Conservation (phyloP, 2,329 filamentous ascomycete species). For the Paecilomyces variotii region DNA sequence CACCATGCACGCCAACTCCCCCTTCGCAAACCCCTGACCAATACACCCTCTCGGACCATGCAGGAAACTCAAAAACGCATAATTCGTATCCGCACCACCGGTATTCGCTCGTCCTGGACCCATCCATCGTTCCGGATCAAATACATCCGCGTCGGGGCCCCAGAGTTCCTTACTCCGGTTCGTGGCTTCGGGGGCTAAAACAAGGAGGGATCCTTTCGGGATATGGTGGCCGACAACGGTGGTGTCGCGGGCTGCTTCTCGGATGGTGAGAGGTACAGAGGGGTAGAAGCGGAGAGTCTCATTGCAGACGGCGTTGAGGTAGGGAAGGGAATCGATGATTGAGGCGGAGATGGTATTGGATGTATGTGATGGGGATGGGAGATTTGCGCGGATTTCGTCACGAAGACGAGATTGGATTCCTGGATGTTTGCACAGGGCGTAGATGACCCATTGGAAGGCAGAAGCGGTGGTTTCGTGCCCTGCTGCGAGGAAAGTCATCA, state of each 20-base stretch:
- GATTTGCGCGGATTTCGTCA: conserved; percentile 54
- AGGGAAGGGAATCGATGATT: conserved; percentile 61
- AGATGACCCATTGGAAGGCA: conserved; percentile 66
- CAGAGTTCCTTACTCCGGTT: conserved; percentile 64
- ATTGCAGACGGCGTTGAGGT: conserved; percentile 69
- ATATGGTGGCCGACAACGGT: conserved; percentile 56
- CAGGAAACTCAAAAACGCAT: conserved; percentile 70
- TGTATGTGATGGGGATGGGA: conserved; percentile 50
- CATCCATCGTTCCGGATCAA: conserved; percentile 74
- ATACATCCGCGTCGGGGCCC: conserved; percentile 66
- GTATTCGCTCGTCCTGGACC: conserved; percentile 45
- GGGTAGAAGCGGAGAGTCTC: conserved; percentile 68
- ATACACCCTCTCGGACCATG: conserved; percentile 84
- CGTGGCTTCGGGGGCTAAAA: conserved; percentile 57
- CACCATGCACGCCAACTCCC: conserved; percentile 77
- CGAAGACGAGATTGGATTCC: conserved; percentile 60
- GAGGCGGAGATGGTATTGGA: conserved; percentile 57
- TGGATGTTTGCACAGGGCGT: conserved; percentile 59
- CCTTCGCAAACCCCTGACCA: conserved; percentile 68
- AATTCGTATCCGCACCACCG: conserved; percentile 69
- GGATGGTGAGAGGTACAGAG: conserved; percentile 63
- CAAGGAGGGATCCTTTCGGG: conserved; percentile 61
- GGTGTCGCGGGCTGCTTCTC: conserved; percentile 59
- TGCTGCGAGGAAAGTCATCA: conserved; percentile 83
- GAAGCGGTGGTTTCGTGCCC: conserved; percentile 74